Percentiles rank a stretch among this genome's conserved stretches.
phyloP scores from a whole-genome alignment of 1,139 yeast species.

The Zygoascus hellenicus region DNA sequence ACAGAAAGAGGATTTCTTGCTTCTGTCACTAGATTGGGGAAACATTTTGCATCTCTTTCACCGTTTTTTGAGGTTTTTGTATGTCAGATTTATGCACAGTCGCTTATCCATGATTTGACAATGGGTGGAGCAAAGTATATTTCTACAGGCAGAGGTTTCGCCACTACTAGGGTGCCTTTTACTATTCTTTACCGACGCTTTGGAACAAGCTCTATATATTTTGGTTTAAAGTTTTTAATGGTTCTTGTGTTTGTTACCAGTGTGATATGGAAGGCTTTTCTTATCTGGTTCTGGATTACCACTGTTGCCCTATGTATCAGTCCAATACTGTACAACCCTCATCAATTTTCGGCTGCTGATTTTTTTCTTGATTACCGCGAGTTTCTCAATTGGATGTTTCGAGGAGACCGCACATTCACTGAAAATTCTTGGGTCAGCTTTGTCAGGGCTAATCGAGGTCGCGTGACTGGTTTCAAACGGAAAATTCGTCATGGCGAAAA shows the following conservation, averaged over 20 bases:
- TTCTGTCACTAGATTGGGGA: slow-evolving; percentile 52
- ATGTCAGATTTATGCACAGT: slow-evolving; percentile 73
- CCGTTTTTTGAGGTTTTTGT: slow-evolving; percentile 86
- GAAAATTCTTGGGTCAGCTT: slow-evolving; percentile 57
- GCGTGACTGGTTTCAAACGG: slow-evolving; percentile 61
- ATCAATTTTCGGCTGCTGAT: slow-evolving; percentile 65
- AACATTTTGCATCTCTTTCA: slow-evolving; percentile 66
- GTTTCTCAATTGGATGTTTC: slow-evolving; percentile 59
- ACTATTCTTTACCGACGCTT: slow-evolving; percentile 56
- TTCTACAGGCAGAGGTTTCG: slow-evolving; percentile 82
- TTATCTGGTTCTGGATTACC: slow-evolving; percentile 82
- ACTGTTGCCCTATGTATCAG: slow-evolving; percentile 66
- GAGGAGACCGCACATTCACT: slow-evolving; percentile 53
- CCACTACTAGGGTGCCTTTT: slow-evolving; percentile 62
- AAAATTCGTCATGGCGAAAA: slow-evolving; percentile 22
- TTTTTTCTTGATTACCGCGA: slow-evolving; percentile 69
- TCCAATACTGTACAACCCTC: slow-evolving; percentile 82
- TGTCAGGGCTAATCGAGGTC: slow-evolving; percentile 49
- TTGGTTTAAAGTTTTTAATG: slow-evolving; percentile 55
- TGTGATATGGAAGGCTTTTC: slow-evolving; percentile 69
- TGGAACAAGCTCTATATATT: slow-evolving; percentile 57
- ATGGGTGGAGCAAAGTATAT: slow-evolving; percentile 83
- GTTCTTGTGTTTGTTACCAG: slow-evolving; percentile 58
- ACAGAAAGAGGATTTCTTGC: slow-evolving; percentile 69
- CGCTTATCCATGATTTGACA: slow-evolving; percentile 60